A percentile compares a stretch with the other conserved stretches of the same genome.
phyloP scores from a whole-genome alignment of 148 eudicot species.

The Selenicereus undatus region DNA sequence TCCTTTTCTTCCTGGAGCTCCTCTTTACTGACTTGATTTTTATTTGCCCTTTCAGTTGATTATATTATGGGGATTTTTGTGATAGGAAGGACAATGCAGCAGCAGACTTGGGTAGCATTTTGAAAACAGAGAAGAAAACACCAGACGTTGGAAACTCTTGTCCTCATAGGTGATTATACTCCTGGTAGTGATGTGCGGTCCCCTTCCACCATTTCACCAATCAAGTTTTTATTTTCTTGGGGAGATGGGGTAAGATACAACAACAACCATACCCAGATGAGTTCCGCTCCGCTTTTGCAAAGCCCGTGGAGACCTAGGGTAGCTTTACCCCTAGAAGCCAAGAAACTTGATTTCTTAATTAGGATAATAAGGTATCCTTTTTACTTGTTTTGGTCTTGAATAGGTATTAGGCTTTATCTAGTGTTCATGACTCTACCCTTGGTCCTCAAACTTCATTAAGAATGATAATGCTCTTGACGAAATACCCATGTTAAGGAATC shows the following conservation, averaged over 20 bases:
- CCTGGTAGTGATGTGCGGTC: neutral
- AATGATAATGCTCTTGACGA: neutral
- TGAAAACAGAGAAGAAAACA: neutral
- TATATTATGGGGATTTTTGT: neutral
- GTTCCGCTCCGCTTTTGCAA: too few relatives aligned
- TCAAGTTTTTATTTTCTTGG: too few relatives aligned
- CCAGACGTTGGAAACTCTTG: neutral
- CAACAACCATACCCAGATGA: too few relatives aligned
- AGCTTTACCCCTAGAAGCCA: too few relatives aligned
- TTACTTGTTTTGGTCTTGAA: neutral
- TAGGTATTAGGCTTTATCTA: neutral
- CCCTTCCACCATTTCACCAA: neutral
- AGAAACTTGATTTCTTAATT: too few relatives aligned
- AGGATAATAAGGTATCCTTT: neutral
- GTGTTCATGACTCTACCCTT: neutral
- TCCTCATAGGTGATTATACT: neutral
- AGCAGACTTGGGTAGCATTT: neutral
- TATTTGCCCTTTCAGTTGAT: neutral
- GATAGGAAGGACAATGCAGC: too few relatives aligned
- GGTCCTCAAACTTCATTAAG: neutral
- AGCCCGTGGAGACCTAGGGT: too few relatives aligned
- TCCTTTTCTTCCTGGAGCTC: neutral
- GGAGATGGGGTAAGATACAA: too few relatives aligned
- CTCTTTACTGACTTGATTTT: neutral
- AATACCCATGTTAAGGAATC: neutral